Evolutionary conservation across 371 early-diverging fungal genomes (phyloP).

Genomic region (Nosema muscidifuracis): DNA sequence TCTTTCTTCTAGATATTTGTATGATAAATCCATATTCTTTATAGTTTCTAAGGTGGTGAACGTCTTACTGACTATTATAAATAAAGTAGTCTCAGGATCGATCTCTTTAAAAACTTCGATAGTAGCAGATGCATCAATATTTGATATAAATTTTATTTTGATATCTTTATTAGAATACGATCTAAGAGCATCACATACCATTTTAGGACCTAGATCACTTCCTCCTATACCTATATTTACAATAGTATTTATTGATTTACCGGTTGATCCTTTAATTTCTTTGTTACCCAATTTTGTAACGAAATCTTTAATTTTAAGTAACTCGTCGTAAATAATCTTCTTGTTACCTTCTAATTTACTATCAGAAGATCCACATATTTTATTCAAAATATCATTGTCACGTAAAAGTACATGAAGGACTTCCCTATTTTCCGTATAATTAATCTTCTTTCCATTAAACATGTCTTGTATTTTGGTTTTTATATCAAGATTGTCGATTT

Average conservation of each 20-base stretch:
- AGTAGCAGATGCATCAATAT: conserved; percentile 91
- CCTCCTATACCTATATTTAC: conserved; percentile 99
- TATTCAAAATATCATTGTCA: conserved; percentile 72
- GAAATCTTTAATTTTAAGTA: conserved; percentile 78
- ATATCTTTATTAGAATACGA: conserved; percentile 70
- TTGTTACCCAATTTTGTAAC: conserved; percentile 75
- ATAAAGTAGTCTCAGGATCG: conserved; percentile 80
- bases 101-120: conserved; percentile 76
- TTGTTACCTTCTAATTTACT: conserved; percentile 10
- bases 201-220: conserved; percentile 95
- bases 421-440: conserved; percentile 89
- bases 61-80: conserved; percentile 93
- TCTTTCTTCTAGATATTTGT: conserved; percentile 21
- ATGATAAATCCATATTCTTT: conserved; percentile 84
- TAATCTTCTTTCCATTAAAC: conserved; percentile 87
- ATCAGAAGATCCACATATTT: conserved; percentile 64
- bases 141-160: conserved; percentile 84
- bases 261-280: conserved; percentile 82
- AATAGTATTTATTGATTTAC: conserved; percentile 79
- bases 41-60: conserved; percentile 97
- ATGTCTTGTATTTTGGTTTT: conserved; percentile 67
- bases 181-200: conserved; percentile 91
- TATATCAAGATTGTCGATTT: conserved; percentile 29
- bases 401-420: conserved; percentile 90
- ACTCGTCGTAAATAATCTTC: conserved; percentile 72